Conservation (phyloP, 768 basidiomycete genomes). For the Trametes elegans region DNA sequence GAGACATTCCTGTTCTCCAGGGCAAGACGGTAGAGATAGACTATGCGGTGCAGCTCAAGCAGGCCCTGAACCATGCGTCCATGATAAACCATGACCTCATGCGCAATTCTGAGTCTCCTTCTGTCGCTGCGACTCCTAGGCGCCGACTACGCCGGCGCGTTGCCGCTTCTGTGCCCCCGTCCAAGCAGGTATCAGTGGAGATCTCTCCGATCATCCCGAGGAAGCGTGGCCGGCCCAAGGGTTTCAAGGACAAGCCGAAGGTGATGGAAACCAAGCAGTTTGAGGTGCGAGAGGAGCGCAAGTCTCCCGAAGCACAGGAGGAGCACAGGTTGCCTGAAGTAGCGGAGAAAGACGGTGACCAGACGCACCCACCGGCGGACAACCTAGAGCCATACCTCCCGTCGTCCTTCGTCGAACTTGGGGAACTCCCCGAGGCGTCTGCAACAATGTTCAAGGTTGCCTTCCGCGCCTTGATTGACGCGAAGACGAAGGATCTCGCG, state of each 20-base stretch:
- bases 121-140: no score
- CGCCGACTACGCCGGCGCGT: no score
- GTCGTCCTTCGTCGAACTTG: neutral
- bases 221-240: slow-evolving; percentile 5
- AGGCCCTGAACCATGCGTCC: neutral
- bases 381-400: slow-evolving; percentile 1
- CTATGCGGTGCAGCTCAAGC: neutral
- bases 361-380: slow-evolving; percentile 1
- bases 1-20: neutral
- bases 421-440: neutral
- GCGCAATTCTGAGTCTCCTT: neutral
- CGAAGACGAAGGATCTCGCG: neutral
- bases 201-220: neutral
- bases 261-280: neutral
- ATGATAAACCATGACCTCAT: neutral
- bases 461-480: neutral
- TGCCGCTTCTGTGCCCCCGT: neutral
- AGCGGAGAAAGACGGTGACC: neutral
- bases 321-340: no score
- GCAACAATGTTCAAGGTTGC: neutral
- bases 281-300: neutral
- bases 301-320: neutral
- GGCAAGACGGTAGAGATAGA: neutral
- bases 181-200: neutral
- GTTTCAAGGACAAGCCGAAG: neutral